Conservation (phyloP, 1,284 basidiomycete genomes). For the Cutaneotrichosporon cutaneum region DNA sequence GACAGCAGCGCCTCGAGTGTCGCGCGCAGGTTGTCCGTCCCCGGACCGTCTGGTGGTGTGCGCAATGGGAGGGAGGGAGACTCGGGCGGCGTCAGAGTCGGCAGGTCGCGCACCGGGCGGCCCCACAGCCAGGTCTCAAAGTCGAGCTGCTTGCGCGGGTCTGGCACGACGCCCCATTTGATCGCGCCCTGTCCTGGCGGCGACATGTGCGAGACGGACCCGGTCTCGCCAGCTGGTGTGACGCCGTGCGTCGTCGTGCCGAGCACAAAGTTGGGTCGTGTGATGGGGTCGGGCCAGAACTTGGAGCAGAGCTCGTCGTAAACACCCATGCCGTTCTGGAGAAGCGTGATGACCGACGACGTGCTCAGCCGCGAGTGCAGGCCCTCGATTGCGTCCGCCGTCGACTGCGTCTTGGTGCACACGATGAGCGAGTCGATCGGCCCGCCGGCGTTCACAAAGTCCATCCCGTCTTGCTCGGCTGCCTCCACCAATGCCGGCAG, state of each 20-base stretch:
- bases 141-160: constrained; percentile 56
- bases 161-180: constrained; percentile 75
- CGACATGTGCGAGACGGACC: constrained; percentile 60
- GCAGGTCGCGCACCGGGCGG: constrained; percentile 12
- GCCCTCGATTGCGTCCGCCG: constrained; percentile 60
- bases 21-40: constrained; percentile 58
- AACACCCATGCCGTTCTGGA: constrained; percentile 89
- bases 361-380: constrained; percentile 67
- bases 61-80: constrained; percentile 46
- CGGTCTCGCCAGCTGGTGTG: constrained; percentile 17
- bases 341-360: constrained; percentile 76
- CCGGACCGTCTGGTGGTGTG: constrained; percentile 59
- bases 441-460: constrained; percentile 4
- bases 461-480: constrained; percentile 1
- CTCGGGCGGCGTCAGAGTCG: constrained; percentile 30
- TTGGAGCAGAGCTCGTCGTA: constrained; percentile 72
- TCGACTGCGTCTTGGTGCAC: constrained; percentile 73
- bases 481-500: neutral
- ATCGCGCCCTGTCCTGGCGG: constrained; percentile 60
- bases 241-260: constrained; percentile 79
- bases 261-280: constrained; percentile 81
- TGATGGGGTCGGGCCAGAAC: constrained; percentile 69
- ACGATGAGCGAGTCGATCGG: constrained; percentile 73
- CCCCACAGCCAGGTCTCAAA: constrained; percentile 39
- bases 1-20: constrained; percentile 68